A percentile compares a stretch with the other conserved stretches of the same genome.
These are phyloP conservation scores for Termitomyces bulborhizus DNA, from an alignment of 768 basidiomycete genomes.

Conservation along the genomic window DNA sequence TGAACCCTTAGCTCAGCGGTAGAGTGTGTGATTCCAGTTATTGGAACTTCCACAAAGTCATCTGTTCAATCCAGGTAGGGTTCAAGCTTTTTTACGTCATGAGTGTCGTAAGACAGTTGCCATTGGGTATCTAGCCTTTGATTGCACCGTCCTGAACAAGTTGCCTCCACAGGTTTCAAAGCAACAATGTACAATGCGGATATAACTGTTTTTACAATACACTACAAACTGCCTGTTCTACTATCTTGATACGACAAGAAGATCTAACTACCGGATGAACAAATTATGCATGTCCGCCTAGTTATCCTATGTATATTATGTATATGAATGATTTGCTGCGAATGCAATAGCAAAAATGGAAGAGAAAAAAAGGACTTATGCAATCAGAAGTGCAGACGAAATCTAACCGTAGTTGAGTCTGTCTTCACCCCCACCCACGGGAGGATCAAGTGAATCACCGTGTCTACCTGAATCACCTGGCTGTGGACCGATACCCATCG, in stretches of 20 bases:
- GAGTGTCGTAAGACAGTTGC: too few species aligned
- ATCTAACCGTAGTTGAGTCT: conserved; percentile 16
- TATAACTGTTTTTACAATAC: conserved; percentile 1
- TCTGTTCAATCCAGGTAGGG: not conserved
- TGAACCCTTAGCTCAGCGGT: not conserved
- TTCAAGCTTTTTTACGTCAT: not conserved
- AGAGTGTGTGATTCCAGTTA: not conserved
- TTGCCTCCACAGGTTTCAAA: too few species aligned
- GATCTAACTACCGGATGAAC: not conserved
- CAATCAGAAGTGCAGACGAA: not conserved
- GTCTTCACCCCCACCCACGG: conserved; percentile 1
- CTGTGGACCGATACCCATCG: not conserved
- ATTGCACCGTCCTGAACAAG: too few species aligned
- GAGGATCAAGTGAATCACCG: conserved; percentile 2
- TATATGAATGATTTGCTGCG: not conserved
- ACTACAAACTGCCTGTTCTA: not conserved
- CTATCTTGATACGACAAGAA: not conserved
- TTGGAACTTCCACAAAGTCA: not conserved
- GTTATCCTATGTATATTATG: conserved; percentile 5
- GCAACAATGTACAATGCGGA: not conserved
- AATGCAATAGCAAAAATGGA: not conserved
- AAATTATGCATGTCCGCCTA: conserved; percentile 1
- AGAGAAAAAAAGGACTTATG: not conserved
- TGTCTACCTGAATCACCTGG: conserved; percentile 3
- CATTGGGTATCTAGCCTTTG: too few species aligned